phyloP scores from a whole-genome alignment of 352 stramenopile genomes.

The Phytopythium sindhum region DNA sequence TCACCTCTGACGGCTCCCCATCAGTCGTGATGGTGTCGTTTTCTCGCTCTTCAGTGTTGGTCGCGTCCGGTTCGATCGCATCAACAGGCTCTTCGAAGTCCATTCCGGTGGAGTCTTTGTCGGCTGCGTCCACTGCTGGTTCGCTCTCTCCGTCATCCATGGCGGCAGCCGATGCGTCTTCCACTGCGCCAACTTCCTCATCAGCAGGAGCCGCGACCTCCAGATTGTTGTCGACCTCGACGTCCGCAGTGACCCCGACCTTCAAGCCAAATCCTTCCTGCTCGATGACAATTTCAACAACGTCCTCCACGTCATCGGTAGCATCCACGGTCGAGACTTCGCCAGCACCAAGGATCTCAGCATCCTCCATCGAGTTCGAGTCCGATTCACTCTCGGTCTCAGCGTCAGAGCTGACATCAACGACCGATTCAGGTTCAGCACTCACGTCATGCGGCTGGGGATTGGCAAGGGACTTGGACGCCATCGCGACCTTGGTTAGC shows the following conservation, averaged over 20 bases:
- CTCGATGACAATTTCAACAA: constrained; percentile 10
- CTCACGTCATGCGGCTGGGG: not conserved
- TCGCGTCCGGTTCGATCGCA: not conserved
- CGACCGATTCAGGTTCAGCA: not conserved
- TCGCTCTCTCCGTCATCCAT: not conserved
- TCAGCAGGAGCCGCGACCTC: not conserved
- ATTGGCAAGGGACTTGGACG: constrained; percentile 28
- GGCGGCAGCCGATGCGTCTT: constrained; percentile 4
- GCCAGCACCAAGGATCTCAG: not conserved
- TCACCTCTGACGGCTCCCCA: not conserved
- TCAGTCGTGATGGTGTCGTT: not conserved
- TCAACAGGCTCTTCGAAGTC: not conserved
- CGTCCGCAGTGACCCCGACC: constrained; percentile 1
- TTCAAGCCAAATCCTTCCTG: constrained; percentile 9
- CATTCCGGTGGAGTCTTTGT: not conserved
- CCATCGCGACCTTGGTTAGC: constrained; percentile 27
- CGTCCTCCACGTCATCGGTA: not conserved
- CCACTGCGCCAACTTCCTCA: not conserved
- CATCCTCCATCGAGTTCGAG: not conserved
- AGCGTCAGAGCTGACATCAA: constrained; percentile 5
- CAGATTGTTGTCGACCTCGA: not conserved
- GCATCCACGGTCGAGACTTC: not conserved
- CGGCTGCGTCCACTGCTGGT: not conserved
- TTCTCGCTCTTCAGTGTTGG: not conserved
- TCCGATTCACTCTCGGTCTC: constrained; percentile 2